These are phyloP conservation scores for Trametes coccinea DNA, from an alignment of 768 basidiomycete genomes.

Conservation along the genomic window DNA sequence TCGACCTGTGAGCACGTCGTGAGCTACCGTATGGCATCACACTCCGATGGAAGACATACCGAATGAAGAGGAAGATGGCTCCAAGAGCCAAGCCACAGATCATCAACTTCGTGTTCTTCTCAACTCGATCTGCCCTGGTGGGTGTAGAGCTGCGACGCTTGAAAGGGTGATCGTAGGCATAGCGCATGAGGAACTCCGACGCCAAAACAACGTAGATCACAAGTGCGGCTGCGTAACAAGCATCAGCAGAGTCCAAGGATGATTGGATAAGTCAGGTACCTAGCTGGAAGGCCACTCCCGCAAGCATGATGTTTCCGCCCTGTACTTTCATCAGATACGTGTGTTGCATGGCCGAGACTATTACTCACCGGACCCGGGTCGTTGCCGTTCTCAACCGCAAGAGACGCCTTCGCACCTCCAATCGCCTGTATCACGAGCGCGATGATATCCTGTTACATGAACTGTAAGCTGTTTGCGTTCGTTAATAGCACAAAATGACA, in stretches of 20 bases:
- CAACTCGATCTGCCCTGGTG: background rate
- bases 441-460: conserved; percentile 33
- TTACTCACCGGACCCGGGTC: conserved; percentile 18
- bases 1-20: conserved; percentile 35
- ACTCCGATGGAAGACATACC: conserved; percentile 20
- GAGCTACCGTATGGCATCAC: conserved; percentile 8
- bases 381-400: conserved; percentile 18
- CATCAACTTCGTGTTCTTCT: conserved; percentile 28
- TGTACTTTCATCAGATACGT: background rate
- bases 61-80: conserved; percentile 30
- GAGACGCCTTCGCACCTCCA: conserved; percentile 37
- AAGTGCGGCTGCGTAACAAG: background rate
- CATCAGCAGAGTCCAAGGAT: background rate
- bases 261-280: conserved; percentile 16
- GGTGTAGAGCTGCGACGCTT: background rate
- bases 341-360: background rate
- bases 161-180: conserved; percentile 39
- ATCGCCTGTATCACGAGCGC: conserved; percentile 41
- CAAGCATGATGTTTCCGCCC: conserved; percentile 33
- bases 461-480: background rate
- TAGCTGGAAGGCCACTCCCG: conserved; percentile 31
- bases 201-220: conserved; percentile 41
- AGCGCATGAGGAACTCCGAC: conserved; percentile 47
- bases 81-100: conserved; percentile 25
- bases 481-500: background rate